Conservation (phyloP, 164 flowering plant species). For the Cinnamomum micranthum region DNA sequence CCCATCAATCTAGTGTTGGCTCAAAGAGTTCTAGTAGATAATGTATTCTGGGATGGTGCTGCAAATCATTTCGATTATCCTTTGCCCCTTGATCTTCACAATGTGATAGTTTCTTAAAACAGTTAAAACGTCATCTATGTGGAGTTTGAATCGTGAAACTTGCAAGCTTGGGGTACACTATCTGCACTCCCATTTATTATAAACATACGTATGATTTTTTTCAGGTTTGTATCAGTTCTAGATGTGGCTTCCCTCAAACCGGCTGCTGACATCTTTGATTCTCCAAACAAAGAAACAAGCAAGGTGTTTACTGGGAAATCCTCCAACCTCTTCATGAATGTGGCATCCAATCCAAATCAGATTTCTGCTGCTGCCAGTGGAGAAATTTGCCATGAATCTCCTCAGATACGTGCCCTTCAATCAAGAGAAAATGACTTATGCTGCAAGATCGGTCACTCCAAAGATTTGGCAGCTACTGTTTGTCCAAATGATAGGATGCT, state of each 20-base stretch:
- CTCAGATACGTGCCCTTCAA: conserved; percentile 14
- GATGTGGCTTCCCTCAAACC: conserved; percentile 83
- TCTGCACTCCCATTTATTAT: background rate
- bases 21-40: no score
- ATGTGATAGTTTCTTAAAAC: background rate
- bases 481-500: conserved; percentile 14
- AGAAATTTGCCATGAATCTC: conserved; percentile 19
- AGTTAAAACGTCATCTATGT: background rate
- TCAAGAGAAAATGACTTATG: conserved; percentile 15
- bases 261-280: conserved; percentile 36
- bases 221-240: conserved; percentile 82
- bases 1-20: no score
- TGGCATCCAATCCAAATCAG: conserved; percentile 38
- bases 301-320: conserved; percentile 38
- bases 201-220: background rate
- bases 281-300: conserved; percentile 25
- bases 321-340: conserved; percentile 46
- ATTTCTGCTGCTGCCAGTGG: conserved; percentile 25
- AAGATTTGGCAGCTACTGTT: conserved; percentile 16
- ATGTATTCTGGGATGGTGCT: no score
- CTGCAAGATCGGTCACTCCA: conserved; percentile 4
- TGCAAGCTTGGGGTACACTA: background rate
- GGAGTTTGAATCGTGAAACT: background rate
- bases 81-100: background rate
- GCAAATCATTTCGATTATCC: no score